Evolutionary conservation across 257 asterid genomes (phyloP), one percentile per base, ranked within the genome.

Genomic region (Fraxinus anomala): DNA sequence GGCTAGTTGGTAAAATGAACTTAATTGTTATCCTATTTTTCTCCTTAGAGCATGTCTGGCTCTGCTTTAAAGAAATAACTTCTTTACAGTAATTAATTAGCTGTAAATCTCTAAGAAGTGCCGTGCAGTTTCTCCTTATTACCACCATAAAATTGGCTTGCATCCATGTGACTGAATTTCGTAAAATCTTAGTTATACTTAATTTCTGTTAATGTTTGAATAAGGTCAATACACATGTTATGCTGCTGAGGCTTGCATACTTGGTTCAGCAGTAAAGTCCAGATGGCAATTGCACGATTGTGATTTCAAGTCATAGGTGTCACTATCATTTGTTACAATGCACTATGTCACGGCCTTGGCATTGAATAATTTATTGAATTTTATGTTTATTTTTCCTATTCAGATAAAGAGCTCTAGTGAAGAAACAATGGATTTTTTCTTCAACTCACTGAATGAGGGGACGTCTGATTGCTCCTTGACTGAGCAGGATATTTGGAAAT

Each of bases 401-500:
- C 86, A 89, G 90, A 83, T 79, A 83, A 63, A 12, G 75, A 73
- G 79, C 72, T 78, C 79, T 28, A 4, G 68, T 78, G 77, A 56
- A 79, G 83, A 70, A 74, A 73, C 61, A 70, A 89, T 92, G 97
- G 94, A 88, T 30, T 85, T 85, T 77, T 81, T 85, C 71, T 85
- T 86, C 88, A 87, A 84, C 82, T 61, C 84, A 76, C 76, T 80
- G 83, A 85, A 76, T 76, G 88, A 67, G 87, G 89, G 85, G 81
- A 81, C 83, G 74, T 77, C 84, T 81, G 91, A 82, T 80, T 87
- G 90, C 83, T 80, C 88, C 79, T 76, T 82, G 76, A 79, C 33
- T 33, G 89, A 82, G 82, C 90, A 83, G 79, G 91, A 85, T 83
- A 77, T 89, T 74, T 79, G 73, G 34, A 91, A 74, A 86, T 92